Conservation (phyloP, 768 basidiomycete species). For the Collybia sordida region DNA sequence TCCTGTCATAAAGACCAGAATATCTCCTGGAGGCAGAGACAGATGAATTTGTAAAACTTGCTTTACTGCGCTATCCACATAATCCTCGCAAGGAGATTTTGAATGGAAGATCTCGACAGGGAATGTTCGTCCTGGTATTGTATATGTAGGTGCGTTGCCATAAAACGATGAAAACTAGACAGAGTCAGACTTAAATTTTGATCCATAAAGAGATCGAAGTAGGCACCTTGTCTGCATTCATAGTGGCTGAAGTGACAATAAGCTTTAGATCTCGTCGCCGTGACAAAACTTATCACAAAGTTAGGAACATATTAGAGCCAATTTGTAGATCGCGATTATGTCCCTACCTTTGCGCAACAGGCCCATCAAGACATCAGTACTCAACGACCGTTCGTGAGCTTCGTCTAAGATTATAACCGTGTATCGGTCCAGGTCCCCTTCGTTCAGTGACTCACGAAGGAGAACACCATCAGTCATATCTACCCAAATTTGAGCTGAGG, state of each 20-base stretch:
- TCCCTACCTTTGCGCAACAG: slow-evolving; percentile 88
- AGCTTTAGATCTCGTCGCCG: slow-evolving; percentile 91
- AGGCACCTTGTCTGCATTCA: slow-evolving; percentile 96
- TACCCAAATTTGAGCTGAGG: slow-evolving; percentile 23
- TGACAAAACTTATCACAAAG: slow-evolving; percentile 60
- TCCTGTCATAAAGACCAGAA: slow-evolving; percentile 99
- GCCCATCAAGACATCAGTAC: slow-evolving; percentile 98
- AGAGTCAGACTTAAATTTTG: background rate
- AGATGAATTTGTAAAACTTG: slow-evolving; percentile 97
- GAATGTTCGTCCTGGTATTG: slow-evolving; percentile 90
- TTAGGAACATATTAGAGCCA: too few relatives aligned
- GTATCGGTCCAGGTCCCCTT: slow-evolving; percentile 97
- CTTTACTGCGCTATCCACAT: slow-evolving; percentile 97
- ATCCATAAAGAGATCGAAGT: background rate
- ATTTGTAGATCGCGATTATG: too few relatives aligned
- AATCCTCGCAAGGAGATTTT: slow-evolving; percentile 98
- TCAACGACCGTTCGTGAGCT: slow-evolving; percentile 96
- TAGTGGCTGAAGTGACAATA: slow-evolving; percentile 97
- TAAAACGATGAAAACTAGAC: slow-evolving; percentile 93
- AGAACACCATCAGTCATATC: slow-evolving; percentile 99
- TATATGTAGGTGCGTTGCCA: slow-evolving; percentile 92
- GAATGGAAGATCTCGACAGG: slow-evolving; percentile 96
- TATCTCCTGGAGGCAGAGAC: slow-evolving; percentile 89
- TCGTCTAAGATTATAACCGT: slow-evolving; percentile 98
- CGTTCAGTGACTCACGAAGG: slow-evolving; percentile 96